Base-by-base conservation (phyloP, 306 rosid species). In the Quercus rubra region DNA sequence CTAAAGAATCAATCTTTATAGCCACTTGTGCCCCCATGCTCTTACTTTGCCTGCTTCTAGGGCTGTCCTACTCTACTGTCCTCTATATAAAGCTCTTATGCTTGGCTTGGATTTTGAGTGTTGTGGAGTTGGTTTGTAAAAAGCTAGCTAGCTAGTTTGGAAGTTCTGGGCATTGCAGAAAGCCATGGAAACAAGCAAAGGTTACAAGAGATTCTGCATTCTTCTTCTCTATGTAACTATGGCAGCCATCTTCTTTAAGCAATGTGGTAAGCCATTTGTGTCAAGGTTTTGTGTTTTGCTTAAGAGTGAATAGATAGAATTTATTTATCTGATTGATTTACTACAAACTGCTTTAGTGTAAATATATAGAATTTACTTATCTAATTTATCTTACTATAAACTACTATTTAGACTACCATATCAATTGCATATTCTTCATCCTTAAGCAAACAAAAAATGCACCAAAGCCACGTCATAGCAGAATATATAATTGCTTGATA, bases 1-100 rank as follows among this genome's bases (percentile, higher is more conserved):
- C 88, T 68, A 87, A 74, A 80, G 95, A 92, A 92, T 88, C 89
- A 85, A 89, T 90, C 97, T 92, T 89, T 86, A 88, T 82, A 83
- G 74, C 81, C 89, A 33, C 83, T 74, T 81, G 80, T 83, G 83
- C 74, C 77, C 27, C 33, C 58, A 31, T 68, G 70, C 66, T 73
- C 66, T 81, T 38, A 68, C 71, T 74, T 75, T 80, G 81, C 77
- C 55, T 68, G 71, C 30, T 80, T 82, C 84, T 64, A 46, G 79
- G 72, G 62, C 15, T 54, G 23, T 76, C 85, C 88, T 66, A 35
- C 33, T 18, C 6, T 51, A 28, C 4, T 51, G 52, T n/a, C 46
- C 31, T 66, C 33, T 75, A 13, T 82, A 84, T 82, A 83, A 80
- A 79, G 74, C 61, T 83, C 23, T 70, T 70, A 74, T 75, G 15